A percentile compares a stretch with the other conserved stretches of the same genome.
phyloP scores from a whole-genome alignment of 2,329 filamentous ascomycete genomes.

The Septoria petroselini region DNA sequence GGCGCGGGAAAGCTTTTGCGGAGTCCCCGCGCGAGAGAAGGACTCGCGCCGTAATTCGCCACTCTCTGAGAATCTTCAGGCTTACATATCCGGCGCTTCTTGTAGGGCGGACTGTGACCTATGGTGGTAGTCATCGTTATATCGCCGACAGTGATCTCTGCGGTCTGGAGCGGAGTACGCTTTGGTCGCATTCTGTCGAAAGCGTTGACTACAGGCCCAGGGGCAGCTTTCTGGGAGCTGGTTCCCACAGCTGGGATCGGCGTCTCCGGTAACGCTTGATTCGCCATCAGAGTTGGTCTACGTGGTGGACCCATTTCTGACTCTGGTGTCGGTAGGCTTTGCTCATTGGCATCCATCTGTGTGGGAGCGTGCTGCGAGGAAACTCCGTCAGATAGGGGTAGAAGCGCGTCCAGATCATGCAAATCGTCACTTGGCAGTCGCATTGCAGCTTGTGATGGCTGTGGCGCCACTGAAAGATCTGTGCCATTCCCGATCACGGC shows the following conservation, averaged over 20 bases:
- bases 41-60: slow-evolving; percentile 46
- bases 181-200: slow-evolving; percentile 65
- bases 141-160: slow-evolving; percentile 72
- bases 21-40: slow-evolving; percentile 44
- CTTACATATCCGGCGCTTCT: slow-evolving; percentile 46
- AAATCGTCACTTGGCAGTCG: slow-evolving; percentile 13
- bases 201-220: slow-evolving; percentile 56
- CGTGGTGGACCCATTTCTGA: not conserved
- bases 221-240: slow-evolving; percentile 37
- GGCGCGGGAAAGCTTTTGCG: slow-evolving; percentile 54
- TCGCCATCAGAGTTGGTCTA: not conserved
- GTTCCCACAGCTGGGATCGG: slow-evolving; percentile 35
- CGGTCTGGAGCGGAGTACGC: slow-evolving; percentile 60
- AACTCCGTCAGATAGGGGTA: slow-evolving; percentile 28
- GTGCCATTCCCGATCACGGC: not conserved
- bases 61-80: slow-evolving; percentile 42
- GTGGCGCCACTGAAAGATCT: too few relatives aligned
- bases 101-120: slow-evolving; percentile 52
- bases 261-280: slow-evolving; percentile 16
- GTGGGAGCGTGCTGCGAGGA: slow-evolving; percentile 30
- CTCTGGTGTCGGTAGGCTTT: not conserved
- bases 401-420: slow-evolving; percentile 29
- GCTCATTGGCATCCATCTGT: not conserved
- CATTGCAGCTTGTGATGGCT: not conserved
- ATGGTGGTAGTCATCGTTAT: slow-evolving; percentile 62